Base-by-base conservation (phyloP, 2,329 filamentous ascomycete genomes). In the Stachybotrys chartarum region DNA sequence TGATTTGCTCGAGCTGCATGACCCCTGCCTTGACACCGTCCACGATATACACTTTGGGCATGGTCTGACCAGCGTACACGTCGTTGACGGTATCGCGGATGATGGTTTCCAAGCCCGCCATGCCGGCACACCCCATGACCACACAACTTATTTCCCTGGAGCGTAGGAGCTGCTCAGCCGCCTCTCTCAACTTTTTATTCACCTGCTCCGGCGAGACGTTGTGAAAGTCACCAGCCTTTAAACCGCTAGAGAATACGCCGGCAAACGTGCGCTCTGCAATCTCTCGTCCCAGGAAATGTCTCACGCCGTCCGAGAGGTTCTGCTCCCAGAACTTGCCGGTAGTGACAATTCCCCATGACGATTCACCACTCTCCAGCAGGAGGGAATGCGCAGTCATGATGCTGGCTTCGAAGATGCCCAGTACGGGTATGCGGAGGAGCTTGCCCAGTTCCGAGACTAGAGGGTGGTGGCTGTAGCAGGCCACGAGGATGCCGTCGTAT, bases 81-180 rank as follows among this genome's bases (percentile, higher is more conserved):
- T 88, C 83, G 0, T 81, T 64, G 42, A 88, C 87, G 1, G 87
- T 87, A 48, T 81, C 78, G 39, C 86, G 80, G 45, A 97, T 91
- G 56, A 86, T 86, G 46, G 83, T 77, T 63, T 94, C 88, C 72
- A 97, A 79, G 0, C 91, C 92, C 1, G 87, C 86, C 92, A 97
- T 96, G 0, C 91, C 92, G 3, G 90, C 92, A 68, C 92, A 97
- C 0, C 92, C 92, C 75, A 97, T 80, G 64, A 90, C 88, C 7
- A 97, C 82, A 30, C 85, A 88, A 5, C 78, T 75, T 0, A 92
- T 81, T 4, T 77, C 74, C 0, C 78, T 75, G 12, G 75, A 76
- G 7, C 66, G 68, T 31, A 96, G 71, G 30, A 96, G 72, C 52
- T 79, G 75, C 67, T 79, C 82, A 0, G 90, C 88, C 0, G 91